phyloP scores from a whole-genome alignment of 1,139 yeast species.

The Saccharomyces hybrid region DNA sequence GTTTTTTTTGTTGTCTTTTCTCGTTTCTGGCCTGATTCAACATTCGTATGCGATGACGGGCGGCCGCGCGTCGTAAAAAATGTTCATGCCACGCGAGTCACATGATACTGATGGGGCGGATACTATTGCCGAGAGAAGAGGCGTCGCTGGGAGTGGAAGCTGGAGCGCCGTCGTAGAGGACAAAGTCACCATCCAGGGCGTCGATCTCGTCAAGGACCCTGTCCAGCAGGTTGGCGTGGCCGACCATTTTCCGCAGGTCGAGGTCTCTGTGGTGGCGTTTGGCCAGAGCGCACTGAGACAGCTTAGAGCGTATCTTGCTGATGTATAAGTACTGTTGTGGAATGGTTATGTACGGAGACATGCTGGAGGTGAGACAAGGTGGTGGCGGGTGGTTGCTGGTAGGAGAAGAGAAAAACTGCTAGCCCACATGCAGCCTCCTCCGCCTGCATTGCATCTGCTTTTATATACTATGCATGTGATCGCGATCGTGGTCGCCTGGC shows the following conservation, averaged over 20 bases:
- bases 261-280: constrained; percentile 5
- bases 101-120: not conserved
- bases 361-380: not conserved
- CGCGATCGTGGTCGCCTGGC: not conserved
- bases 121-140: not conserved
- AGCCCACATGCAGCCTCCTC: too few relatives aligned
- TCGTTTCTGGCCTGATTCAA: constrained; percentile 1
- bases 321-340: constrained; percentile 4
- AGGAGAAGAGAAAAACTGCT: not conserved
- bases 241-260: constrained; percentile 20
- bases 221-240: constrained; percentile 25
- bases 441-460: too few relatives aligned
- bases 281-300: constrained; percentile 4
- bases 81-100: not conserved
- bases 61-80: not conserved
- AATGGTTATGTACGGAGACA: constrained; percentile 1
- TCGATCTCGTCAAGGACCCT: constrained; percentile 13
- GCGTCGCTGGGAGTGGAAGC: not conserved
- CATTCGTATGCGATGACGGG: not conserved
- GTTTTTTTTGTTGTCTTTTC: not conserved
- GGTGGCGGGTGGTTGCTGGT: too few relatives aligned
- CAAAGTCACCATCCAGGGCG: not conserved
- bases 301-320: constrained; percentile 2
- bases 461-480: not conserved
- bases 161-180: not conserved